Evolutionary conservation across 441 rosid genomes (phyloP).

Genomic region (Populus hybrid): DNA sequence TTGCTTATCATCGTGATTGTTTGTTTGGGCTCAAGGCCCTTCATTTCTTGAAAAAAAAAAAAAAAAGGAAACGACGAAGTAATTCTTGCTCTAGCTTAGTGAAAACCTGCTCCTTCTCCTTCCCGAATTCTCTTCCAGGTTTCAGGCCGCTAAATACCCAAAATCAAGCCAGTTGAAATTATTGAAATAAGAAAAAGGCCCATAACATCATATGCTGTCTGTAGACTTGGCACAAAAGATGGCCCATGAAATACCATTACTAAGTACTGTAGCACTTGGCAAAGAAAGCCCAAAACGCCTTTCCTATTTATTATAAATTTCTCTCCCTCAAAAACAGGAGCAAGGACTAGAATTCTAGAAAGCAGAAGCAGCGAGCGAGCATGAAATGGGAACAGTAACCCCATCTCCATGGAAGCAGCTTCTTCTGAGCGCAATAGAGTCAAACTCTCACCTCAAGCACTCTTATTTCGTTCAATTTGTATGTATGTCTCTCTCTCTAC

Average conservation of each 20-base stretch:
- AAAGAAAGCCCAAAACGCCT: neutral
- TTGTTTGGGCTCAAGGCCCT: too few species aligned
- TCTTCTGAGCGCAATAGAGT: conserved; percentile 55
- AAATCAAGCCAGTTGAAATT: too few species aligned
- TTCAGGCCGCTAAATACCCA: neutral
- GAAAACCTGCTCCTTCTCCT: too few species aligned
- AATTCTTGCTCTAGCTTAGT: too few species aligned
- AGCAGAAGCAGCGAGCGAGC: neutral
- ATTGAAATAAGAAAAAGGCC: too few species aligned
- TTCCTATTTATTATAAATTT: neutral
- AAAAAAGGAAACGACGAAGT: too few species aligned
- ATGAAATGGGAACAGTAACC: conserved; percentile 26
- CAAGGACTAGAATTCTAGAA: neutral
- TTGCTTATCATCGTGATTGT: too few species aligned
- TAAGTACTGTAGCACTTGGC: neutral
- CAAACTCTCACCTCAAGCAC: conserved; percentile 64
- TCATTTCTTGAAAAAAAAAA: too few species aligned
- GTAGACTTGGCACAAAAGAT: neutral
- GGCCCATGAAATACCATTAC: neutral
- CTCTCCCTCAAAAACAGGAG: too few species aligned
- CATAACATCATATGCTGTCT: neutral
- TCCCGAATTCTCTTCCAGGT: neutral
- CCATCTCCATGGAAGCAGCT: conserved; percentile 74
- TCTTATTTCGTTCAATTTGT: conserved; percentile 66
- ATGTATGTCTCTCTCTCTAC: neutral